Evolutionary conservation across 352 stramenopile species (phyloP).

Genomic region (Paralagenidium karlingii): DNA sequence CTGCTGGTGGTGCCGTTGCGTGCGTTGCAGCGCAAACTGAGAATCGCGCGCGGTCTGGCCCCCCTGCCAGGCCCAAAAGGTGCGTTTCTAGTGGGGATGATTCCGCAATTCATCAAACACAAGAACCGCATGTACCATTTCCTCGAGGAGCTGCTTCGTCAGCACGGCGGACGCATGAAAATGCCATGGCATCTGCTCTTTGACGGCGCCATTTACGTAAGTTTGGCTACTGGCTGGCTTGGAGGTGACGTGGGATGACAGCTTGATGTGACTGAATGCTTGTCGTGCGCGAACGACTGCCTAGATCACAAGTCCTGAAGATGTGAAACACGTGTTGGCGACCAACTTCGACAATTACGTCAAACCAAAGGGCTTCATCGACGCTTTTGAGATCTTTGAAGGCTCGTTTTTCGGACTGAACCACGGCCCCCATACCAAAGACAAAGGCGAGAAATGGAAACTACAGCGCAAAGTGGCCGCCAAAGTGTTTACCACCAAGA

Average conservation of each 20-base stretch:
- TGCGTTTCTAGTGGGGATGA: slow-evolving; percentile 32
- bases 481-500: slow-evolving; percentile 16
- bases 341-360: slow-evolving; percentile 63
- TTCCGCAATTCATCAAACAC: slow-evolving; percentile 34
- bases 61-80: slow-evolving; percentile 25
- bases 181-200: slow-evolving; percentile 58
- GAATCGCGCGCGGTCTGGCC: slow-evolving; percentile 29
- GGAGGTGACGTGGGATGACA: too few relatives aligned
- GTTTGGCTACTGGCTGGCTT: neutral
- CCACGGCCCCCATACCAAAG: slow-evolving; percentile 8
- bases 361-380: slow-evolving; percentile 54
- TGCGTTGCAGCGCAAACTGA: slow-evolving; percentile 26
- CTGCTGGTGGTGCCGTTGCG: slow-evolving; percentile 2
- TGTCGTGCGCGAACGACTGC: too few relatives aligned
- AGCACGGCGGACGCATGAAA: slow-evolving; percentile 38
- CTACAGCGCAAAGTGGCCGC: slow-evolving; percentile 16
- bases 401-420: slow-evolving; percentile 69
- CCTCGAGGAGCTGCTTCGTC: slow-evolving; percentile 24
- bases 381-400: slow-evolving; percentile 55
- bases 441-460: slow-evolving; percentile 15
- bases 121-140: slow-evolving; percentile 44
- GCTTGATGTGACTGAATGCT: too few relatives aligned
- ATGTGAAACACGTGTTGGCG: slow-evolving; percentile 52
- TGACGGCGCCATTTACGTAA: slow-evolving; percentile 41
- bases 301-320: slow-evolving; percentile 34